Evolutionary conservation across 2,329 filamentous ascomycete species (phyloP), one percentile per base, ranked within the genome.

Genomic region (Cordyceps javanica): DNA sequence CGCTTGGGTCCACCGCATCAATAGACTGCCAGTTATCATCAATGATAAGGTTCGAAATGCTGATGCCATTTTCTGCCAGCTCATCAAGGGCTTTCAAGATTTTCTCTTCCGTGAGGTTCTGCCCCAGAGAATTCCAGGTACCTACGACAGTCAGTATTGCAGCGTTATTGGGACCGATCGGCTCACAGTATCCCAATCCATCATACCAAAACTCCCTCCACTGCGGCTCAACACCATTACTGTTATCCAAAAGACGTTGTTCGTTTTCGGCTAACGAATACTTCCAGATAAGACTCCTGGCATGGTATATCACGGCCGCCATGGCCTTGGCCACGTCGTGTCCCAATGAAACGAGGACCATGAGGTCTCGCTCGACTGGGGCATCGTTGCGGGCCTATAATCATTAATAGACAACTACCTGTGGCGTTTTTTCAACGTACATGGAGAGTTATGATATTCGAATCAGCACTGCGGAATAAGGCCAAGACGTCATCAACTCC

Each of bases 11-110:
- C 5, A 14, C 3, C 4, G 23, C 63, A 62, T 82, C 83, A 48
- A 96, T 79, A 9, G 87, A 83, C 71, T 96, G 92, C 94, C 94
- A 99, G 65, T 95, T 96, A 68, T 99, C 94, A 65, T 99, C 94
- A 61, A 99, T 96, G 60, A 97, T 96, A 2, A 99, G 78, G 66
- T 86, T 96, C 0, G 85, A 87, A 46, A 97, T 80, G 42, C 88
- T 85, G 66, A 99, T 90, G 1, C 86, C 82, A 57, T 89, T 81
- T 30, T 84, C 76, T 5, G 86, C 81, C 11, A 99, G 75, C 1
- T 81, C 79, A 59, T 91, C 83, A 1, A 97, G 76, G 1, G 92
- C 91, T 41, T 84, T 72, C 13, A 91, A 76, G 14, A 99, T 82
- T 65, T 91, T 95, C 21, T 90, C 78, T 60, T 93, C 89, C 0